Conservation (phyloP, 2,329 filamentous ascomycete species). For the Aspergillus sp. region DNA sequence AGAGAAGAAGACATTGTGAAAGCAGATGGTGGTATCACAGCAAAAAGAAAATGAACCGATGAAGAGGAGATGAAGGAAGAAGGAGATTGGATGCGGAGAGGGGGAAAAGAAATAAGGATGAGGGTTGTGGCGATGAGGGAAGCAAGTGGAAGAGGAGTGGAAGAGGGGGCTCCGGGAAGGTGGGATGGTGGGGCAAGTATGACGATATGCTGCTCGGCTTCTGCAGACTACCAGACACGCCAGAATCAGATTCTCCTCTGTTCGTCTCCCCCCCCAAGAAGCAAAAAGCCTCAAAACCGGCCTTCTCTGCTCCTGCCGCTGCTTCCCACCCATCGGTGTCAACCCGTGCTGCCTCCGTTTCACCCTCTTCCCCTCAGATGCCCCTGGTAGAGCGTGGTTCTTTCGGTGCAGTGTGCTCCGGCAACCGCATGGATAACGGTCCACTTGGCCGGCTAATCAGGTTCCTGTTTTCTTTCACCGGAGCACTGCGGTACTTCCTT, state of each 20-base stretch:
- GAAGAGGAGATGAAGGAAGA: constrained; percentile 8
- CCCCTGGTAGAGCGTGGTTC: constrained; percentile 1
- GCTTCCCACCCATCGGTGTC: neutral
- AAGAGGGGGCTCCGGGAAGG: constrained; percentile 7
- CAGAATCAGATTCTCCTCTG: neutral
- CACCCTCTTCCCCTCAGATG: neutral
- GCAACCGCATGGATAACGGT: constrained; percentile 7
- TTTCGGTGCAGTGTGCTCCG: constrained; percentile 37
- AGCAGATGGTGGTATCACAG: constrained; percentile 2
- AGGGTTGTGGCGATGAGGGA: constrained; percentile 16
- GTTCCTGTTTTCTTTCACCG: constrained; percentile 15
- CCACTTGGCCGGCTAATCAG: constrained; percentile 12
- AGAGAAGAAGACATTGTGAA: constrained; percentile 78
- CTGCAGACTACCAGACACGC: neutral
- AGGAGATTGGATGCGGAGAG: constrained; percentile 10
- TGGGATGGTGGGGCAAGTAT: constrained; percentile 25
- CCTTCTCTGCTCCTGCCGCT: neutral
- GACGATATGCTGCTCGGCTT: constrained; percentile 16
- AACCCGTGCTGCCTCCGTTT: neutral
- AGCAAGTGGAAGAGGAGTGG: neutral
- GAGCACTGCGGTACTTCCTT: neutral
- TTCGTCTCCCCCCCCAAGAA: neutral
- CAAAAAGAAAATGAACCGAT: neutral
- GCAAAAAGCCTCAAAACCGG: neutral
- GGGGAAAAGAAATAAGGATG: constrained; percentile 2